Base-by-base conservation (phyloP, 129 eudicot species). In the Chrysanthemum lavandulifolium region DNA sequence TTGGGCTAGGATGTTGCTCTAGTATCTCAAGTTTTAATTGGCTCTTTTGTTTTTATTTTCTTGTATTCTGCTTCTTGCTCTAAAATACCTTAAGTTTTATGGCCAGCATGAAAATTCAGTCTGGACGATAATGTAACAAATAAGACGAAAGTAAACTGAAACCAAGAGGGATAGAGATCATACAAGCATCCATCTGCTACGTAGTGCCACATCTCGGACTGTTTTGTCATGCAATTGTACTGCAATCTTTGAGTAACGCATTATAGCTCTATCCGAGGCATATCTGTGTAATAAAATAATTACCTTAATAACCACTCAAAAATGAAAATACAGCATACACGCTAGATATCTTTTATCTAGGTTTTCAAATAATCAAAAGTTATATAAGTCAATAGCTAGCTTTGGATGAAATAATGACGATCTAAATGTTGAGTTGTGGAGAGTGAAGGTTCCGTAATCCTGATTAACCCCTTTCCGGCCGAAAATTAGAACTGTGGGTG, bases 101-200 rank as follows among this genome's bases (percentile, higher is more conserved):
- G 6, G 43, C 6, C 6, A 6, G 8, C 15, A 11, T 61, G 66
- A 12, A 29, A n/a, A 23, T 4, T 36, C 9, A 6, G 43, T 6
- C 43, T 36, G 8, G 8, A 36, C 43, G 8, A 36, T 36, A 33
- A 13, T 47, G 55, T 62, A 9, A 72, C 6, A 45, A 13, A 72
- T 0, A 59, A 25, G 18, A 14, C 21, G 23, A 19, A 40, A 43
- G 19, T 2, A 71, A 12, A 56, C 18, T 3, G 19, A 6, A 18
- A 19, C 53, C 15, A 21, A 45, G 6, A 59, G 13, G n/a, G 51
- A 72, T 25, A 19, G 76, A 60, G 76, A 72, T 72, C 68, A 60
- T 48, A 72, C 76, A 72, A 13, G 27, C 76, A 72, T 72, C 76
- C 68, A 59, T 61, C 58, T 60, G 61, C 13, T 13, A 48, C 68